These are phyloP conservation scores for Darksidea phi DNA, from an alignment of 495 filamentous ascomycete genomes.

Conservation along the genomic window DNA sequence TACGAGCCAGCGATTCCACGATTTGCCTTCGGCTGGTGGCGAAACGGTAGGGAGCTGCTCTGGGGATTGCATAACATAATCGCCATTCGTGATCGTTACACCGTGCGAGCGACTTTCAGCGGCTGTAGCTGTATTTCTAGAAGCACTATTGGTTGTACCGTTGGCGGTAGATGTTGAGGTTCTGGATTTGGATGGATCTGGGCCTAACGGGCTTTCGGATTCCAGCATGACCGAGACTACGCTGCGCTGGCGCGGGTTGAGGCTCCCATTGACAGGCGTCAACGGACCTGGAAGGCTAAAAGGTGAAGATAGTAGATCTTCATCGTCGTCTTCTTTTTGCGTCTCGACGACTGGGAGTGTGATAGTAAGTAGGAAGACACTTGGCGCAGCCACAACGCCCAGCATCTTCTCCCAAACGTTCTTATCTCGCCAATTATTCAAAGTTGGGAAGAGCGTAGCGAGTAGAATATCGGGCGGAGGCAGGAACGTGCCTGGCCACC, in stretches of 20 bases:
- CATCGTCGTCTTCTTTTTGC: constrained; percentile 49
- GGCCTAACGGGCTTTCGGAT: constrained; percentile 12
- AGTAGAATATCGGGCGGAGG: constrained; percentile 68
- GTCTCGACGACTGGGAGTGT: constrained; percentile 89
- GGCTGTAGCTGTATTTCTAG: background rate
- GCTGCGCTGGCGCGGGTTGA: constrained; percentile 12
- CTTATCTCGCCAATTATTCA: constrained; percentile 77
- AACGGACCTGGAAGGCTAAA: constrained; percentile 41
- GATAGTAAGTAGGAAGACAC: constrained; percentile 83
- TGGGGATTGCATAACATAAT: constrained; percentile 26
- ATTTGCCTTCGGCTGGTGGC: constrained; percentile 42
- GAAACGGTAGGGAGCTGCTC: constrained; percentile 24
- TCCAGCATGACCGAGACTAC: constrained; percentile 17
- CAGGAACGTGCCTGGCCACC: constrained; percentile 75
- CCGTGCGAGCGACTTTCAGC: background rate
- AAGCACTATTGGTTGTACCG: background rate
- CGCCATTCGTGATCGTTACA: constrained; percentile 8
- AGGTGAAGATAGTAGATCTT: constrained; percentile 5
- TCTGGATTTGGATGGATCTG: background rate
- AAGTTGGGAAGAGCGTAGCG: constrained; percentile 82
- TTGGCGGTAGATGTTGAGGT: background rate
- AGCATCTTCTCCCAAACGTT: constrained; percentile 71
- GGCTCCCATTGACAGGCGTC: constrained; percentile 42
- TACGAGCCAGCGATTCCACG: constrained; percentile 91
- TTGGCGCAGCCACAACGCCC: constrained; percentile 78